Percentiles rank a stretch among this genome's conserved stretches.
Evolutionary conservation across 192 early-diverging fungal species (phyloP).

Genomic region (Dispira simplex): DNA sequence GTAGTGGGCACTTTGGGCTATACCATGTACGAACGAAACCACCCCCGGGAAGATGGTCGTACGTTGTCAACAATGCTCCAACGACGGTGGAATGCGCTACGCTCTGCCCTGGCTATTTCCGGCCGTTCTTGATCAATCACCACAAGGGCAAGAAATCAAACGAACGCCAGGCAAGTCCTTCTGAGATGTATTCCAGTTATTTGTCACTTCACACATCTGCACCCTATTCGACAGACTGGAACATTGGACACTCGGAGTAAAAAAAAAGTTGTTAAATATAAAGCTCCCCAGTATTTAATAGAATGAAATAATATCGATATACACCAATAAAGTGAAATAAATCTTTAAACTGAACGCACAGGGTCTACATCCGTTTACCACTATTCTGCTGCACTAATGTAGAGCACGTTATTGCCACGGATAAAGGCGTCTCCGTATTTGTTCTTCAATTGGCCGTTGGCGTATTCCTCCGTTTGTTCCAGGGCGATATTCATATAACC

Average conservation of each 20-base stretch:
- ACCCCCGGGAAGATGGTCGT: conserved; percentile 30
- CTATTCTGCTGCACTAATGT: conserved; percentile 37
- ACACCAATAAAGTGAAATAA: background rate
- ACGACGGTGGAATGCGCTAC: conserved; percentile 5
- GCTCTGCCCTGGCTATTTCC: too few species aligned
- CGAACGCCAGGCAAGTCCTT: background rate
- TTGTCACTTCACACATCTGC: background rate
- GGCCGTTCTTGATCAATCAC: too few species aligned
- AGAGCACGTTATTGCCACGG: conserved; percentile 85
- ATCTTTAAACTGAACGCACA: background rate
- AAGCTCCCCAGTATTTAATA: background rate
- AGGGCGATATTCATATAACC: conserved; percentile 97
- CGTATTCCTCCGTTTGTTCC: conserved; percentile 92
- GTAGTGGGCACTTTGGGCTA: conserved; percentile 33
- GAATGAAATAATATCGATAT: background rate
- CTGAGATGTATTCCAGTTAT: background rate
- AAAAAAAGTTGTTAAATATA: background rate
- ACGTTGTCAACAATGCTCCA: conserved; percentile 26
- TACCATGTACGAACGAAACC: conserved; percentile 34
- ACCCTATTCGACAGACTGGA: background rate
- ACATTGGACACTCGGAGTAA: background rate
- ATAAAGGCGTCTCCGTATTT: conserved; percentile 93
- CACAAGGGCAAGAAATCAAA: too few species aligned
- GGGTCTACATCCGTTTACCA: background rate
- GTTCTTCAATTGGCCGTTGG: conserved; percentile 85